These are phyloP conservation scores for Chaetomium olivaceum DNA, from an alignment of 2,329 filamentous ascomycete species.

Conservation along the genomic window DNA sequence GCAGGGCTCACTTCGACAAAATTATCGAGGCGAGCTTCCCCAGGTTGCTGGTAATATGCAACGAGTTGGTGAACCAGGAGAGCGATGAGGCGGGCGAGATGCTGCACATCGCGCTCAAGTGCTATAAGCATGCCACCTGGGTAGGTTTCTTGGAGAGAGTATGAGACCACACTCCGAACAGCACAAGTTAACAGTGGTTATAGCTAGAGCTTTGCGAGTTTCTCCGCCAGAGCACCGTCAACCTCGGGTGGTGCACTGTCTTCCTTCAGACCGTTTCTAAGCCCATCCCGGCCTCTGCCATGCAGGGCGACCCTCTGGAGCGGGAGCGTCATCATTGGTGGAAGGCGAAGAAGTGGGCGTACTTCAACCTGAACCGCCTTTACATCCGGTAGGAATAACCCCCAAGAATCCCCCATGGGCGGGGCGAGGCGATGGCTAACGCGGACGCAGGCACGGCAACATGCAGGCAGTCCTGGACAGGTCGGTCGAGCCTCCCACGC, in stretches of 20 bases:
- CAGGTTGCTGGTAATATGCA: conserved; percentile 80
- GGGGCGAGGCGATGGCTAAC: conserved; percentile 32
- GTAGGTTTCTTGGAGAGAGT: conserved; percentile 52
- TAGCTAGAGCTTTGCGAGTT: conserved; percentile 83
- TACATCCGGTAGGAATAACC: conserved; percentile 69
- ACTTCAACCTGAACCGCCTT: conserved; percentile 93
- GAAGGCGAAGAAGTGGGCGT: conserved; percentile 99
- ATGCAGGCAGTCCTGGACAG: conserved; percentile 74
- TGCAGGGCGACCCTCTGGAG: conserved; percentile 78
- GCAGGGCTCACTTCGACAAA: conserved; percentile 83
- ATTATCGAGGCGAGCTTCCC: conserved; percentile 92
- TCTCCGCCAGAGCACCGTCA: conserved; percentile 76
- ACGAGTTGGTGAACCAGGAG: conserved; percentile 83
- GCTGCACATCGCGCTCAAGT: conserved; percentile 91
- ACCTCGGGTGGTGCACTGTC: conserved; percentile 93
- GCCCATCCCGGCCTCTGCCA: conserved; percentile 72
- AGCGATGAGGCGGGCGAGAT: conserved; percentile 96
- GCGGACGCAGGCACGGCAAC: conserved; percentile 71
- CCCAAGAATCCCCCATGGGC: background rate
- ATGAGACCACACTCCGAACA: background rate
- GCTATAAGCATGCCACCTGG: conserved; percentile 98
- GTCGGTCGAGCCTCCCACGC: conserved; percentile 67
- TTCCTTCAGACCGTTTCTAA: conserved; percentile 91
- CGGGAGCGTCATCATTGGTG: conserved; percentile 96
- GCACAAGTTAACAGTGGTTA: conserved; percentile 35